Percentiles rank a stretch among this genome's conserved stretches.
Evolutionary conservation across 192 early-diverging fungal genomes (phyloP).

Genomic region (Powellomyces hirtus): DNA sequence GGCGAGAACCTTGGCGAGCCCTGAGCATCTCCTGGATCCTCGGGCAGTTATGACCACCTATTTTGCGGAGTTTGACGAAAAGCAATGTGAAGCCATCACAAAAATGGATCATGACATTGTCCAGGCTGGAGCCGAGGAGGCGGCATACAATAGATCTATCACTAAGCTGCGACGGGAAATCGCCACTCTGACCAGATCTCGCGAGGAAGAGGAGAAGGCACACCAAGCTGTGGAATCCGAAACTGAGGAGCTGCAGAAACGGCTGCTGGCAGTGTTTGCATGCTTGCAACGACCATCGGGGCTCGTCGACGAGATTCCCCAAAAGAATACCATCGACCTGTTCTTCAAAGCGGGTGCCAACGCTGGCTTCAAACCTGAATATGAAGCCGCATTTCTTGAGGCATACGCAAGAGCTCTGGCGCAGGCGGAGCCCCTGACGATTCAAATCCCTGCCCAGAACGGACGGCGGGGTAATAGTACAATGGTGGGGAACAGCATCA

Average conservation of each 20-base stretch:
- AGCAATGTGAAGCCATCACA: neutral
- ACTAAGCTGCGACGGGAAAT: neutral
- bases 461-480: neutral
- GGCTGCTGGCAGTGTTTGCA: neutral
- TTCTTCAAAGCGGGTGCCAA: neutral
- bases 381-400: neutral
- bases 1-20: neutral
- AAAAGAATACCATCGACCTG: neutral
- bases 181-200: neutral
- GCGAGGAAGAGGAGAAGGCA: neutral
- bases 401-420: neutral
- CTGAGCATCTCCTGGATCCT: neutral
- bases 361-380: neutral
- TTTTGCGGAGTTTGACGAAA: slow-evolving; percentile 2
- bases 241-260: neutral
- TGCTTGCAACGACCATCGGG: neutral
- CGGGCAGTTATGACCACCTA: neutral
- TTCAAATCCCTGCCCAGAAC: neutral
- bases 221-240: neutral
- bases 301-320: neutral
- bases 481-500: neutral
- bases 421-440: neutral
- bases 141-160: neutral
- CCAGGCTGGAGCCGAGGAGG: neutral
- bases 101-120: neutral